Conservation (phyloP, 2,329 filamentous ascomycete species). For the Tolypocladium tundrense region DNA sequence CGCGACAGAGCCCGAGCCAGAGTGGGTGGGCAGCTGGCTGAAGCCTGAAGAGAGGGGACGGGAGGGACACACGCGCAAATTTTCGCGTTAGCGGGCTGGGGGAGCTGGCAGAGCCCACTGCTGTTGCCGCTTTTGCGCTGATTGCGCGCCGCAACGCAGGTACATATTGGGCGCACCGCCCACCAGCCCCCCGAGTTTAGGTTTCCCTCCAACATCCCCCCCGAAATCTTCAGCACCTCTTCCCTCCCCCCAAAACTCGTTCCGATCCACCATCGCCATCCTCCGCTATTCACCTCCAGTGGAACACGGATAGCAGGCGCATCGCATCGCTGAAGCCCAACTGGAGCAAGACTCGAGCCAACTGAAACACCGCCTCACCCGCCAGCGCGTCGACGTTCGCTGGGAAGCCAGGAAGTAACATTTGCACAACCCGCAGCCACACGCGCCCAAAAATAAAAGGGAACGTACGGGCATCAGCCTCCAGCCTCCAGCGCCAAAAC, state of each 20-base stretch:
- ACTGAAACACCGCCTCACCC: not conserved
- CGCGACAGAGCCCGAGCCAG: not conserved
- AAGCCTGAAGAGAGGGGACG: not conserved
- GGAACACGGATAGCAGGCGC: not conserved
- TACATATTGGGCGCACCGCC: constrained; percentile 26
- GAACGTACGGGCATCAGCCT: not conserved
- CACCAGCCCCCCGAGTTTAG: constrained; percentile 18
- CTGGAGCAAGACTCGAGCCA: not conserved
- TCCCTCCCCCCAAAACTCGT: constrained; percentile 2
- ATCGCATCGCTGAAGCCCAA: constrained; percentile 1
- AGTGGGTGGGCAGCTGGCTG: not conserved
- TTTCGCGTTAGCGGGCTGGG: constrained; percentile 1
- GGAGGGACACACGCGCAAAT: not conserved
- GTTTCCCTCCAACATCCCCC: constrained; percentile 15
- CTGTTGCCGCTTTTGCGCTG: constrained; percentile 17
- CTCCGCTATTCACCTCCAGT: constrained; percentile 2
- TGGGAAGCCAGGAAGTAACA: not conserved
- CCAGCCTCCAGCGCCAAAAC: not conserved
- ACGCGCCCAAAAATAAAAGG: constrained; percentile 1
- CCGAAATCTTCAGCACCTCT: constrained; percentile 11
- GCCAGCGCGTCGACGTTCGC: not conserved
- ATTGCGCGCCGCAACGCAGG: constrained; percentile 17
- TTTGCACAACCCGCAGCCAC: not conserved
- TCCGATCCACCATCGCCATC: constrained; percentile 7
- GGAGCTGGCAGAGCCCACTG: constrained; percentile 10